Evolutionary conservation across 2,329 filamentous ascomycete species (phyloP), one percentile per base, ranked within the genome.

Genomic region (Fusarium armeniacum): DNA sequence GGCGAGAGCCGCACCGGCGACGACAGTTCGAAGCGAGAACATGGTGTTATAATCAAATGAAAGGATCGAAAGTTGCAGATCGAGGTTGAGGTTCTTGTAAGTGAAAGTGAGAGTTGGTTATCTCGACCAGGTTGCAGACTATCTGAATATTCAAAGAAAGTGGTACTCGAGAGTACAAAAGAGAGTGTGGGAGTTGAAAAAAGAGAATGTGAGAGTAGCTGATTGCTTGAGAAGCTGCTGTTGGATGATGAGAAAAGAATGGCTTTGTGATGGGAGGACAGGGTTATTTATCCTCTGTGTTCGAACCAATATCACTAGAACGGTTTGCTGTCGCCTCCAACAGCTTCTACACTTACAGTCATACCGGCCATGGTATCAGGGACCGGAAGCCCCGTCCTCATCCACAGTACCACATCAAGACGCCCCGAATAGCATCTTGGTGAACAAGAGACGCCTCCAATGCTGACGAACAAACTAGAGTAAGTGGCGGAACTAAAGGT

Each of bases 1-100:
- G 47, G 81, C 76, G 54, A 82, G 72, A 20, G 80, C 80, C 75
- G 78, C 81, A 59, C 80, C 68, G 50, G 79, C 80, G 61, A 77
- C 77, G 55, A 81, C 20, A 62, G 67, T 60, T 56, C 62, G 64
- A 57, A 75, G 61, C 26, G 73, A 73, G 67, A 65, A 59, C 67
- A 73, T 71, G 49, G 33, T 62, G 49, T 55, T 49, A 47, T 58
- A 53, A 24, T 67, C 40, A 62, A 59, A 65, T 43, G 63, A 70
- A 57, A 20, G 65, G 52, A 58, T 45, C 30, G 62, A 67, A n/a
- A 64, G 54, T 52, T 68, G 64, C 61, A 61, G 49, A 36, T 61
- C 49, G 20, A 50, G 58, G 44, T 43, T 62, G 44, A 52, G 43
- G 49, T 55, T 63, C 36, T 59, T 60, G 41, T 46, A 35, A 52